phyloP scores from a whole-genome alignment of 768 basidiomycete species.

The Russula ochroleuca region DNA sequence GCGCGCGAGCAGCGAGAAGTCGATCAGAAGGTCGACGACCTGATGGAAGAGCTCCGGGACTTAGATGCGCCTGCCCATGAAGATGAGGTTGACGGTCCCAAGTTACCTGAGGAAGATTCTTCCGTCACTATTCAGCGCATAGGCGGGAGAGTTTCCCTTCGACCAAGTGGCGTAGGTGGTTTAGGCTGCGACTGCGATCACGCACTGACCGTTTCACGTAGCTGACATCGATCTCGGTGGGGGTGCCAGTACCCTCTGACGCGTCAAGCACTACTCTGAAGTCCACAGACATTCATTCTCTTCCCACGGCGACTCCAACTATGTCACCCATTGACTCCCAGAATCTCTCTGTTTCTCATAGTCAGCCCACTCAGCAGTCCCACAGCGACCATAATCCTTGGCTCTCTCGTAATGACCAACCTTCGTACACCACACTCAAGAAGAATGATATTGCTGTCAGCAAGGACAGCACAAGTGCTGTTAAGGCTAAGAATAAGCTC shows the following conservation, averaged over 20 bases:
- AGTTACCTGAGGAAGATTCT: constrained; percentile 33
- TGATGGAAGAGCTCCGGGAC: constrained; percentile 61
- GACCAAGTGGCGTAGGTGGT: constrained; percentile 42
- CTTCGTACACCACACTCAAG: constrained; percentile 49
- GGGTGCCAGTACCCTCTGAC: constrained; percentile 39
- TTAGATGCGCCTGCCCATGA: constrained; percentile 33
- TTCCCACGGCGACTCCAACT: constrained; percentile 30
- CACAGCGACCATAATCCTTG: constrained; percentile 64
- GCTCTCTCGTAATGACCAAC: constrained; percentile 45
- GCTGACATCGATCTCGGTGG: constrained; percentile 19
- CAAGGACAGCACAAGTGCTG: constrained; percentile 55
- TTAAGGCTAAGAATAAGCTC: constrained; percentile 71
- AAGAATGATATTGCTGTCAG: constrained; percentile 68
- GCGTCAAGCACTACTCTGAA: constrained; percentile 66
- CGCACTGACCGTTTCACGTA: constrained; percentile 10
- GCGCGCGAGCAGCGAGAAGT: constrained; percentile 56
- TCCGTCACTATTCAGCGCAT: constrained; percentile 50
- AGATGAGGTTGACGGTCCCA: constrained; percentile 34
- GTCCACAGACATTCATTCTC: constrained; percentile 50
- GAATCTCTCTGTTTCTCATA: constrained; percentile 24
- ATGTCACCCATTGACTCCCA: constrained; percentile 24
- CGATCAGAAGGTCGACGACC: constrained; percentile 63
- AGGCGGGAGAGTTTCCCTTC: constrained; percentile 63
- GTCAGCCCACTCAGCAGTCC: constrained; percentile 27
- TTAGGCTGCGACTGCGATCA: background rate